Conservation (phyloP, 148 eudicot genomes). For the Hydrangea macrophylla region DNA sequence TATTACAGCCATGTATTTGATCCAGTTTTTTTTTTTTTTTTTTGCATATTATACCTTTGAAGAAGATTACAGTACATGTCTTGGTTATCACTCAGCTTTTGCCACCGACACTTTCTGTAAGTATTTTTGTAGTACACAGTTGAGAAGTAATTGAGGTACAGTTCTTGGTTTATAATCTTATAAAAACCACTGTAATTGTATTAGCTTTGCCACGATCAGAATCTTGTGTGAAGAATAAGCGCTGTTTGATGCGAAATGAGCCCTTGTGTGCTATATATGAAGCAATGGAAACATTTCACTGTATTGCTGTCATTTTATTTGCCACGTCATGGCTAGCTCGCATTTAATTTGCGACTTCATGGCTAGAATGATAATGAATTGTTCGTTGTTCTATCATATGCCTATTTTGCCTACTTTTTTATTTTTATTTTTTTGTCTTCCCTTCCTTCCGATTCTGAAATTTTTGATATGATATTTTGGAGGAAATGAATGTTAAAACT, state of each 20-base stretch:
- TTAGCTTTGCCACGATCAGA: no score
- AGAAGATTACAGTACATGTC: conserved; percentile 9
- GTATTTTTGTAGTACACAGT: conserved; percentile 3
- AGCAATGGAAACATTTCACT: no score
- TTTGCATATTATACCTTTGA: conserved; percentile 13
- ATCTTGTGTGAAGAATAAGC: no score
- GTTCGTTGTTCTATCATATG: no score
- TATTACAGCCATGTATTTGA: conserved; percentile 14
- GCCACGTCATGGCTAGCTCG: no score
- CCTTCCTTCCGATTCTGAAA: not conserved
- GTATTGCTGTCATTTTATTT: no score
- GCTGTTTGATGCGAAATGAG: not conserved
- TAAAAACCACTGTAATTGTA: not conserved
- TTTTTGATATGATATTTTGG: not conserved
- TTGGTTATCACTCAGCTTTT: not conserved
- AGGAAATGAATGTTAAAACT: not conserved
- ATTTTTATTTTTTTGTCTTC: no score
- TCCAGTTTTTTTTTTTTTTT: conserved; percentile 31
- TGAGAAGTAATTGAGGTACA: conserved; percentile 2
- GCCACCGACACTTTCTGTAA: not conserved
- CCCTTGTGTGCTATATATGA: no score
- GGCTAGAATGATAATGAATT: no score
- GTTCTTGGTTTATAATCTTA: not conserved
- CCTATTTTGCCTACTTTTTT: no score
- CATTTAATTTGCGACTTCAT: no score